Percentiles rank a stretch among this genome's conserved stretches.
These are phyloP conservation scores for Leccinellum luteum DNA, from an alignment of 768 basidiomycete species.

Conservation along the genomic window DNA sequence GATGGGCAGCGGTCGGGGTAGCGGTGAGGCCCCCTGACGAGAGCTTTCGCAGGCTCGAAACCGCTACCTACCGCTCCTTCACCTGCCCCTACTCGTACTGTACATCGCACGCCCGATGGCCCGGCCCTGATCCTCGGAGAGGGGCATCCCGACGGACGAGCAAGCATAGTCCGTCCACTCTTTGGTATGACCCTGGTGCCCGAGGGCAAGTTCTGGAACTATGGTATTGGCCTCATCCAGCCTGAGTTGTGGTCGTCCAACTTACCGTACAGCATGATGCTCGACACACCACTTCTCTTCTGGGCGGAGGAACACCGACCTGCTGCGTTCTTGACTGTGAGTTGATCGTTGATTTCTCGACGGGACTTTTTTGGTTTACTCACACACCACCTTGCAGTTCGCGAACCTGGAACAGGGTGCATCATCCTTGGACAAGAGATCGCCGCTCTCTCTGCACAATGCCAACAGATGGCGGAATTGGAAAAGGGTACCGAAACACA, in stretches of 20 bases:
- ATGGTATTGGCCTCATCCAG: conserved; percentile 92
- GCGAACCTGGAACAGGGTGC: conserved; percentile 84
- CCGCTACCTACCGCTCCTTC: too few relatives aligned
- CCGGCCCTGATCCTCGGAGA: too few relatives aligned
- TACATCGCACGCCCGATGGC: too few relatives aligned
- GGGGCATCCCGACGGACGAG: too few relatives aligned
- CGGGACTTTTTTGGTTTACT: neutral
- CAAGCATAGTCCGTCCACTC: too few relatives aligned
- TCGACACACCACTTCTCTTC: conserved; percentile 93
- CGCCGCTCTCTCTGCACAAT: conserved; percentile 89
- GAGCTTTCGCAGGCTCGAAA: too few relatives aligned
- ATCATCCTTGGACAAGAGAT: conserved; percentile 99
- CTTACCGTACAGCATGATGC: conserved; percentile 74
- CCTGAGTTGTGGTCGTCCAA: conserved; percentile 82
- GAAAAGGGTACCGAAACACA: conserved; percentile 96
- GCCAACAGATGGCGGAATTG: conserved; percentile 98
- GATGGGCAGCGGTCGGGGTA: too few relatives aligned
- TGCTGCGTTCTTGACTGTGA: conserved; percentile 87
- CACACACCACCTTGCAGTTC: conserved; percentile 48
- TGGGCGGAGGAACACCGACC: conserved; percentile 97
- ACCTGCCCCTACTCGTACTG: too few relatives aligned
- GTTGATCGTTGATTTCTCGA: conserved; percentile 27
- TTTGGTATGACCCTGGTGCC: conserved; percentile 95
- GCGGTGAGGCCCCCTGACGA: too few relatives aligned
- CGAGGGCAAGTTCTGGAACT: conserved; percentile 96